phyloP scores from a whole-genome alignment of 2,329 filamentous ascomycete genomes.

The Exophiala sp. region DNA sequence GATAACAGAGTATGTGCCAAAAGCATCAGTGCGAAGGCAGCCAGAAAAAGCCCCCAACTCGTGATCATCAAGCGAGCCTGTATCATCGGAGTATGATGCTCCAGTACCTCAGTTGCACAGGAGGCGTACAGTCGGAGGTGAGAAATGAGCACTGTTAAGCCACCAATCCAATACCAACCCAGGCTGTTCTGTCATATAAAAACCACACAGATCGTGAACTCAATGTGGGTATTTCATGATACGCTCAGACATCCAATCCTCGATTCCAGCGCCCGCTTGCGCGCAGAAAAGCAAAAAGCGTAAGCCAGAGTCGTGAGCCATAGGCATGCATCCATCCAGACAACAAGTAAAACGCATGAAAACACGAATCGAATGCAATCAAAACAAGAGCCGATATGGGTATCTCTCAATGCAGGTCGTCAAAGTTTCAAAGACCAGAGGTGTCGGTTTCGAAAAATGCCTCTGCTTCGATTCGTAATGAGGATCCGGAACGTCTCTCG shows the following conservation, averaged over 20 bases:
- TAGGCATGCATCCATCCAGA: conserved; percentile 13
- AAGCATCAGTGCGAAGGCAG: background rate
- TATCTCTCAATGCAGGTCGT: conserved; percentile 25
- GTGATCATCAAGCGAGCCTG: background rate
- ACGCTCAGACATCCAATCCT: conserved; percentile 7
- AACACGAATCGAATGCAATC: conserved; percentile 13
- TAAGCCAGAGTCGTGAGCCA: conserved; percentile 6
- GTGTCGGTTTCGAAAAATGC: conserved; percentile 15
- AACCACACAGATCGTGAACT: conserved; percentile 12
- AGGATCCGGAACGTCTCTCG: conserved; percentile 5
- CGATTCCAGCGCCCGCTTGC: conserved; percentile 16
- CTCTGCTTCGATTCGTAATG: conserved; percentile 8
- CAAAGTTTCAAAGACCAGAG: conserved; percentile 18
- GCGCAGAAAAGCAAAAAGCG: conserved; percentile 8
- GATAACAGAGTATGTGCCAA: background rate
- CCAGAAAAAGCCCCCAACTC: background rate
- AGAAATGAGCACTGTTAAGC: background rate
- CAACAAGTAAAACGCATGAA: conserved; percentile 12
- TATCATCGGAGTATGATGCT: background rate
- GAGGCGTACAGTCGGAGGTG: background rate
- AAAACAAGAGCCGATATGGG: conserved; percentile 18
- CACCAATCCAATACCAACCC: background rate
- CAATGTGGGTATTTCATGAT: conserved; percentile 15
- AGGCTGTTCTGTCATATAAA: conserved; percentile 7
- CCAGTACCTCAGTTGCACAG: background rate